phyloP scores from a whole-genome alignment of 108 stramenopile genomes.

The Nitzschia sp. region DNA sequence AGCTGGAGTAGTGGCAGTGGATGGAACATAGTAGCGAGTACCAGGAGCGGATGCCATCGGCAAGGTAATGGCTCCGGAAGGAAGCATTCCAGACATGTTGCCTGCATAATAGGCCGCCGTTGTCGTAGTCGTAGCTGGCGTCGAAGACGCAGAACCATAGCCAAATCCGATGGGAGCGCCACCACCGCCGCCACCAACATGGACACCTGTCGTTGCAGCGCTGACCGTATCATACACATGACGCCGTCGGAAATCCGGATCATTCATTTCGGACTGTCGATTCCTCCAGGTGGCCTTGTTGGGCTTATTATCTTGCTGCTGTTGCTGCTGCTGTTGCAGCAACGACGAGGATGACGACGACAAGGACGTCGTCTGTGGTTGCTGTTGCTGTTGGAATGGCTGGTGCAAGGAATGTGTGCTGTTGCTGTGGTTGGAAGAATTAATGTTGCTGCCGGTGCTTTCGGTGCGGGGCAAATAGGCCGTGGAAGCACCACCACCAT shows the following conservation, averaged over 20 bases:
- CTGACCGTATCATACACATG: background rate
- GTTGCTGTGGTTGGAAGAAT: background rate
- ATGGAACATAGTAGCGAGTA: no score
- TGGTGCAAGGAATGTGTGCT: background rate
- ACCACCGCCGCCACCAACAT: background rate
- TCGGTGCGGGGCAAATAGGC: background rate
- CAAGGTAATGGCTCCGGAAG: no score
- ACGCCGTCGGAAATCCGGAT: slow-evolving; percentile 83
- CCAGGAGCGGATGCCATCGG: no score
- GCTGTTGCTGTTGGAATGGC: background rate
- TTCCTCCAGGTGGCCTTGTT: slow-evolving; percentile 82
- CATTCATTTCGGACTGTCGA: slow-evolving; percentile 74
- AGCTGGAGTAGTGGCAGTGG: background rate
- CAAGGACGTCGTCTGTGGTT: no score
- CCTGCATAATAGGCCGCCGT: no score
- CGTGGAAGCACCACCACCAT: background rate
- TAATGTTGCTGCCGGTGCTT: no score
- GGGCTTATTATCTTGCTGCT: slow-evolving; percentile 4
- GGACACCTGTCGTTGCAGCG: slow-evolving; percentile 2
- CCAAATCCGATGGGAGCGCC: background rate
- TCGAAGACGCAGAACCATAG: background rate
- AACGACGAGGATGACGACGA: background rate
- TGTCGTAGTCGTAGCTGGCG: no score
- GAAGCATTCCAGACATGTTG: no score
- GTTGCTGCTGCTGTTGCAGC: background rate